Base-by-base conservation (phyloP, 805 yeast genomes). In the Ogataea kodamae region DNA sequence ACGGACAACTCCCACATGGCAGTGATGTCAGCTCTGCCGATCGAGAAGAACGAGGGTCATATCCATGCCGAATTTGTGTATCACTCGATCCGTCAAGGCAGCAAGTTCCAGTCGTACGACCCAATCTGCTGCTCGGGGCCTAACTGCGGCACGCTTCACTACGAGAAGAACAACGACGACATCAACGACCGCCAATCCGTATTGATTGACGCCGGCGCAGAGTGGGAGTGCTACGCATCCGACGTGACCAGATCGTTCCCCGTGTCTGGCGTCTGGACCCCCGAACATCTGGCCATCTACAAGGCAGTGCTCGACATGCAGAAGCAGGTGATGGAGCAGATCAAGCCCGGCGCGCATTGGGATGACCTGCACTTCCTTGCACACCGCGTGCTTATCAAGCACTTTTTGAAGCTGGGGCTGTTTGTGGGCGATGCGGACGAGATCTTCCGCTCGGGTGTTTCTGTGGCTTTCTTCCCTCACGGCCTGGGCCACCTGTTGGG, bases 161-260 rank as follows among this genome's bases (percentile, higher is more conserved):
- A 89, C 54, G 78, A 84, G 12, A 80, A 79, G 52, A 90, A 90
- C 53, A 92, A 88, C 50, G 81, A 76, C 32, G 63, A 69, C 3
- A 52, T 80, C 38, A 67, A 57, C 8, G 72, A 71, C 12, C 78
- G 76, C 50, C 76, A 73, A 28, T 72, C 89, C 5, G 71, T 90
- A 9, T 70, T 90, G 42, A 80, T 90, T 34, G 98, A 90, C 64
- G 97, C 97, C 6, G 98, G 98, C 36, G 95, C 96, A 3, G 97
- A 90, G 61, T 90, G 97, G 96, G 74, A 76, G 45, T 78, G 86
- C 57, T 90, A 90, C 59, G 89, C 96, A 3, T 70, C 87, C 26
- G 98, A 90, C 57, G 96, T 92, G 25, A 92, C 98, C 10, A 74
- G 98, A 55, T 84, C 94, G 55, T 90, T 88, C 74, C 98, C 98